These are phyloP conservation scores for Solanum paucissectum DNA, from an alignment of 257 asterid species.

Conservation along the genomic window DNA sequence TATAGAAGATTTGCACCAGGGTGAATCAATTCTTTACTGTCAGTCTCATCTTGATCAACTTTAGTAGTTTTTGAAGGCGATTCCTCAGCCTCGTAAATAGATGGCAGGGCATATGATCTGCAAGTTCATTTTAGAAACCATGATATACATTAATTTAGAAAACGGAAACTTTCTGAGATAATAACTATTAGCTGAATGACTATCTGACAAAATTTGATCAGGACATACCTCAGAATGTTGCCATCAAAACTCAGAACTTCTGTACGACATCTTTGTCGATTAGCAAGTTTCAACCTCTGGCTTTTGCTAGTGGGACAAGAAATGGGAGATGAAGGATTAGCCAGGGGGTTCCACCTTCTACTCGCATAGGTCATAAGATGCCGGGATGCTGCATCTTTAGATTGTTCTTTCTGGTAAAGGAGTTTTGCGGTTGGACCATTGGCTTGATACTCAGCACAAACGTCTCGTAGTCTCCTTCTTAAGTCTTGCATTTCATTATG, in stretches of 20 bases:
- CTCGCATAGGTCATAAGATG: conserved; percentile 88
- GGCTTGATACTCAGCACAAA: conserved; percentile 84
- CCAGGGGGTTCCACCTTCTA: conserved; percentile 90
- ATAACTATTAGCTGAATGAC: not conserved
- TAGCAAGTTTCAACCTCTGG: conserved; percentile 81
- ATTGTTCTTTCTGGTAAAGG: conserved; percentile 85
- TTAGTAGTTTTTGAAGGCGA: conserved; percentile 32
- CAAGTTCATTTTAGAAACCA: conserved; percentile 20
- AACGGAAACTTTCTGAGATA: not conserved
- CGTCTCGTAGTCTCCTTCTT: conserved; percentile 62
- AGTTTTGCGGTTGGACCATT: conserved; percentile 83
- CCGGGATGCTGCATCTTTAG: conserved; percentile 43
- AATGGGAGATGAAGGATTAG: conserved; percentile 95
- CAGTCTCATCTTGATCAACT: conserved; percentile 65
- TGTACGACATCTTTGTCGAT: conserved; percentile 66
- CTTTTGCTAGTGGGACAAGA: conserved; percentile 74
- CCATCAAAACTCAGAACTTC: conserved; percentile 98
- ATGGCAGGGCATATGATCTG: conserved; percentile 77
- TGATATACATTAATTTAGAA: not conserved
- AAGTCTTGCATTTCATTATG: conserved; percentile 87
- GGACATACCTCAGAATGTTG: conserved; percentile 63
- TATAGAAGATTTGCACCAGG: conserved; percentile 92
- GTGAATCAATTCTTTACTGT: conserved; percentile 71
- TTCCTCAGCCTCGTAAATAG: conserved; percentile 71
- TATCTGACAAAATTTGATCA: not conserved